Conservation (phyloP, 148 eudicot species). For the Heliamphora exappendiculata region DNA sequence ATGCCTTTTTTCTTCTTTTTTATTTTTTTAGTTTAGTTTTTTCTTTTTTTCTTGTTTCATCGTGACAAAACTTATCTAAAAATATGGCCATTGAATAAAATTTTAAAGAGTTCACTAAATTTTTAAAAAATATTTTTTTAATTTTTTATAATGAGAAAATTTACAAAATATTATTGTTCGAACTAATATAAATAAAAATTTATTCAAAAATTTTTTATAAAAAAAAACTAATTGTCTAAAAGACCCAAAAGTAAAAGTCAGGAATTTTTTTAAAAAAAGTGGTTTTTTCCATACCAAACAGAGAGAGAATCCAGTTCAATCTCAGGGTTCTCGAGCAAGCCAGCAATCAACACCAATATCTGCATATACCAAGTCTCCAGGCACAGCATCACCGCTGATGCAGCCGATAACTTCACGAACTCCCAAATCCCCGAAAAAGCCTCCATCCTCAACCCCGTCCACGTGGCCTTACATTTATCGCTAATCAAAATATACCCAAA, state of each 20-base stretch:
- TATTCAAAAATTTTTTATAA: no score
- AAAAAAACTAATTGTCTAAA: no score
- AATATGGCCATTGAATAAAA: no score
- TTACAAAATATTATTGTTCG: no score
- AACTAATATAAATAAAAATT: no score
- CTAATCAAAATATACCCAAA: slow-evolving; percentile 34
- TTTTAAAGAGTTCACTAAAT: no score
- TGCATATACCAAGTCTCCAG: slow-evolving; percentile 51
- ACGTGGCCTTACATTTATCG: slow-evolving; percentile 29
- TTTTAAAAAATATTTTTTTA: neutral
- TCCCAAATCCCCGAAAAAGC: slow-evolving; percentile 44
- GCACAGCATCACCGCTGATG: slow-evolving; percentile 57
- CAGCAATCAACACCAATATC: slow-evolving; percentile 41
- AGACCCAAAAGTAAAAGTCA: no score
- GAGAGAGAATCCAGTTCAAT: slow-evolving; percentile 49
- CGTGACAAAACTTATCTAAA: no score
- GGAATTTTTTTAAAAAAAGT: neutral
- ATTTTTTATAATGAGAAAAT: neutral
- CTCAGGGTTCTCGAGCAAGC: slow-evolving; percentile 36
- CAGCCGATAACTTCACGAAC: slow-evolving; percentile 33
- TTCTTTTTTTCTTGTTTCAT: neutral
- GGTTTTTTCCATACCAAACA: slow-evolving; percentile 24
- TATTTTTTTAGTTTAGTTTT: neutral
- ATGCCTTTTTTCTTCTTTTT: neutral
- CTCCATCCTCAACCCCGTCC: slow-evolving; percentile 36